Base-by-base conservation (phyloP, 805 yeast genomes). In the Myxozyma neotropica region DNA sequence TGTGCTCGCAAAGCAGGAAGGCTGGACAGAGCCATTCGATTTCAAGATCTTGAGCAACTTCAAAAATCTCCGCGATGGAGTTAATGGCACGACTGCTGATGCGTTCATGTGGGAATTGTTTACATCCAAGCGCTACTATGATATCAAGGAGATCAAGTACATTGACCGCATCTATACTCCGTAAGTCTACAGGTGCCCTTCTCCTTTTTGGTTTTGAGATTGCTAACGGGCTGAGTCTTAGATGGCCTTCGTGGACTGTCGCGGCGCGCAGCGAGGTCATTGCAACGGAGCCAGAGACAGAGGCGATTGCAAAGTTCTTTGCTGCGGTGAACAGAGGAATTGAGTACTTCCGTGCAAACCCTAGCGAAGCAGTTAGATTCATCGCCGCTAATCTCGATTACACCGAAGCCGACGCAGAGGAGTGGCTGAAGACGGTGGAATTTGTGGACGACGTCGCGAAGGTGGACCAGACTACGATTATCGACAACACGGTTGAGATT, bases 91-190 rank as follows among this genome's bases (percentile, higher is more conserved):
- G 12, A 76, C 71, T 2, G 78, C 86, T 36, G 97, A 91, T 70
- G 95, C 93, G 1, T 91, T 91, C 73, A 88, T 92, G 96, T 91
- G 97, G 97, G 97, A 91, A 70, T 81, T 88, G 73, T 91, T 91
- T 77, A 91, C 97, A 1, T 84, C 92, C 35, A 91, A 91, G 71
- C 83, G 83, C 71, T 91, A 88, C 75, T 89, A 88, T 72, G 96
- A 89, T 69, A 80, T 75, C 56, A 81, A 83, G 21, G 97, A 90
- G 68, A 85, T 92, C 74, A 89, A 87, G 74, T 78, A 82, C 66
- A 84, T 91, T 61, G 97, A 96, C 15, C 89, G 88, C 65, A 90
- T 91, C 58, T 88, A 87, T 74, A 91, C 97, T 0, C 97, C 97
- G 19, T 57, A 29, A 50, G 59, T 43, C 8, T n/a, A n/a, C 40